Conservation (phyloP, 169 alveolate species). For the Plasmodium chabaudi region DNA sequence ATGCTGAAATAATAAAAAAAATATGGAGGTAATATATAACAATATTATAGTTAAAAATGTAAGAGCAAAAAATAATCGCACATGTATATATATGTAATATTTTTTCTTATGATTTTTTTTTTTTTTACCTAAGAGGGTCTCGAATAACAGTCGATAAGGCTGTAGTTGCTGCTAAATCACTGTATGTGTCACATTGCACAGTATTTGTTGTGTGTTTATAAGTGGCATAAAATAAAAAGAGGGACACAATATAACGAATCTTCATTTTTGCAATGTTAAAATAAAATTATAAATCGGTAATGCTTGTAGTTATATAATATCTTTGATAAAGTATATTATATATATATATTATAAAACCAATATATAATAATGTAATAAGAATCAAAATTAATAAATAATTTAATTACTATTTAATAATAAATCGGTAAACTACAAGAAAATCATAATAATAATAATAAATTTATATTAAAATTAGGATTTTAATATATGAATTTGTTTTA, state of each 20-base stretch:
- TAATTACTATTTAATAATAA: too few relatives aligned
- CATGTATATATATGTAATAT: background rate
- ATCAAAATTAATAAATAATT: too few relatives aligned
- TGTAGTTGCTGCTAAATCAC: constrained; percentile 68
- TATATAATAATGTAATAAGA: too few relatives aligned
- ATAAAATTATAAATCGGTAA: constrained; percentile 2
- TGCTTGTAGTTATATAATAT: background rate
- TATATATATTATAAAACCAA: too few relatives aligned
- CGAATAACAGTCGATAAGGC: constrained; percentile 29
- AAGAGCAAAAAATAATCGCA: background rate
- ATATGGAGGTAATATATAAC: background rate
- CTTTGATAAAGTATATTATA: too few relatives aligned
- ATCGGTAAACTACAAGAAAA: too few relatives aligned
- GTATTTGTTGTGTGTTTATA: constrained; percentile 41
- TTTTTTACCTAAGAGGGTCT: constrained; percentile 39
- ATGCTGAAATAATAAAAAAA: constrained; percentile 23
- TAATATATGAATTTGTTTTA: too few relatives aligned
- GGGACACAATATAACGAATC: constrained; percentile 13
- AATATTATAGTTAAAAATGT: background rate
- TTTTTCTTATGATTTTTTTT: background rate
- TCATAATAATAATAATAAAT: too few relatives aligned
- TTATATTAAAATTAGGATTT: too few relatives aligned
- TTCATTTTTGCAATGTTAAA: constrained; percentile 33
- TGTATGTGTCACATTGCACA: constrained; percentile 35
- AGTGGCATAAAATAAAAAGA: constrained; percentile 19